Percentiles rank a stretch among this genome's conserved stretches.
These are phyloP conservation scores for Leccinum fuscescens DNA, from an alignment of 1,284 basidiomycete genomes.

Conservation along the genomic window DNA sequence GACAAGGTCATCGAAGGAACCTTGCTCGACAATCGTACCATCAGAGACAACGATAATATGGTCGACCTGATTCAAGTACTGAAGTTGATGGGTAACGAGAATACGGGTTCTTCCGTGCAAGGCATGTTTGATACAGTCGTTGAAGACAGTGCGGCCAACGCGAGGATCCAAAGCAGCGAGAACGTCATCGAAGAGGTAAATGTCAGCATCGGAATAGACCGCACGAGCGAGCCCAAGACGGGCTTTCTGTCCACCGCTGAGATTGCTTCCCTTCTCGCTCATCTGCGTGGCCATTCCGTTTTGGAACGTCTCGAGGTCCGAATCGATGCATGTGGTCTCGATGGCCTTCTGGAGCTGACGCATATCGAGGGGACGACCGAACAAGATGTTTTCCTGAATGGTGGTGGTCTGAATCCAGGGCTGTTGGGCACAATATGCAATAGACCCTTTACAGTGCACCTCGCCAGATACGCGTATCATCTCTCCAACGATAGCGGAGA, in stretches of 20 bases:
- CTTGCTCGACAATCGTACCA: constrained; percentile 44
- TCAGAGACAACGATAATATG: constrained; percentile 53
- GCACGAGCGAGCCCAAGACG: constrained; percentile 59
- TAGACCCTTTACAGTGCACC: constrained; percentile 50
- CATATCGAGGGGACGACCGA: constrained; percentile 50
- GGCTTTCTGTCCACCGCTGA: constrained; percentile 51
- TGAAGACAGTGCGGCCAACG: constrained; percentile 60
- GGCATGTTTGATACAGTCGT: constrained; percentile 56
- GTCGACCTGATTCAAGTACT: constrained; percentile 52
- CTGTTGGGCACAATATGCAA: constrained; percentile 59
- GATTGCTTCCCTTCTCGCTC: constrained; percentile 52
- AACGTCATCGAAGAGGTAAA: constrained; percentile 53
- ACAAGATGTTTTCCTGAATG: constrained; percentile 52
- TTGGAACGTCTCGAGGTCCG: constrained; percentile 55
- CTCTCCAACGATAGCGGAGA: constrained; percentile 51
- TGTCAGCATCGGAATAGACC: constrained; percentile 51
- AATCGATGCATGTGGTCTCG: constrained; percentile 29
- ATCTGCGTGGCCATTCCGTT: constrained; percentile 63
- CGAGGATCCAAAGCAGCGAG: constrained; percentile 52
- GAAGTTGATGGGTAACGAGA: constrained; percentile 62
- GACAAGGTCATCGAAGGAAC: constrained; percentile 39
- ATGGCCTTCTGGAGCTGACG: constrained; percentile 28
- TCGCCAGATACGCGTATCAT: constrained; percentile 47
- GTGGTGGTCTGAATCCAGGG: constrained; percentile 51
- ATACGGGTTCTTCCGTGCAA: constrained; percentile 49